Base-by-base conservation (phyloP, 305 asterid genomes). In the Galium porrigens region DNA sequence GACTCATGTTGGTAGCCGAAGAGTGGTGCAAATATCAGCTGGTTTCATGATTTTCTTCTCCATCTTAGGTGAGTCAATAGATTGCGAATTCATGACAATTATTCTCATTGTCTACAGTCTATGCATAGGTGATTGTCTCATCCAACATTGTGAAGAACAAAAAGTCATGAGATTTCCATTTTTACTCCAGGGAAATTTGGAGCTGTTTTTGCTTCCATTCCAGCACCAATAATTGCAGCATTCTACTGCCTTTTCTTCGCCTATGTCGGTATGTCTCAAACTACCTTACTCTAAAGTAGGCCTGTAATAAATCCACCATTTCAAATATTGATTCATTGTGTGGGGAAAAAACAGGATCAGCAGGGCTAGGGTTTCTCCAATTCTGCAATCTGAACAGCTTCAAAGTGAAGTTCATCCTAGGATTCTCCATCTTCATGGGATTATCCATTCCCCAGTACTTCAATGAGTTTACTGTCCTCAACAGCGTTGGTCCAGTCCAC, bases 21-120 rank as follows among this genome's bases (percentile, higher is more conserved):
- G 95, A 72, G 99, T 92, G 33, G 77, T 89, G 53, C 96, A 87
- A 69, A 89, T 92, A 77, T 85, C 99, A 27, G 95, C 95, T 63
- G 95, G 94, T 70, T 92, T 92, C 76, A 92, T 92, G 99, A 83
- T 92, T 68, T 92, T 92, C 81, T 92, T 92, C 78, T 86, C 99
- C 12, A 72, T 92, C 68, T 86, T 92, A 37, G 99, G 99, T 74
- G 70, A 78, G 74, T 60, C 15, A 2, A 11, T 12, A 14, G n/a
- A 12, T 44, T 41, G 3, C 12, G 12, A 37, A 6, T 10, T 37
- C 44, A 37, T 37, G 1, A 37, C 44, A 37, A 0, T 34, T 34
- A 34, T 34, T 0, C 5, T 34, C 44, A 37, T 2, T 0, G 44
- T 37, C 14, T 39, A 39, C 11, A 2, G 44, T 9, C 44, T 39